Evolutionary conservation across 208 protist species (phyloP), one percentile per base, ranked within the genome.

Genomic region (Acanthamoeba triangularis): DNA sequence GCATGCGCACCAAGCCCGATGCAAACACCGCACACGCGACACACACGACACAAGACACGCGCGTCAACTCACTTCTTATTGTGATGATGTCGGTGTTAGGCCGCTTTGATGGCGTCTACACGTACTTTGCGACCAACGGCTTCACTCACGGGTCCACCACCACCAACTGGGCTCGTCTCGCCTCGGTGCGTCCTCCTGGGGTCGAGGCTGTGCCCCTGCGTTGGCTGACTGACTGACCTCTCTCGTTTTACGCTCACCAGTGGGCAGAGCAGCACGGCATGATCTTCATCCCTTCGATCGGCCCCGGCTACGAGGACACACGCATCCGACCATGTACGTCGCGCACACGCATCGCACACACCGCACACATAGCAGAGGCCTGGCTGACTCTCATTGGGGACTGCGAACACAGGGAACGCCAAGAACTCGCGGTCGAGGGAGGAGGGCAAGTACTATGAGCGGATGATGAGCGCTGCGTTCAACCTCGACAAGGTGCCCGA

Each of bases 101-200:
- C 6, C 80, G 90, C 30, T 98, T 98, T 96, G 97, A 98, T 72
- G 97, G 97, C 25, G 65, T 97, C 65, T 98, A 98, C 95, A 97
- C 97, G 11, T 98, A 98, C 93, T 98, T 98, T 95, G 97, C 96
- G 13, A 54, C 95, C 23, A 87, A 96, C 69, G 93, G 95, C 74
- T 97, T 98, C 93, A 97, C 97, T 5, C 5, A 96, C 20, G 97
- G 96, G 23, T 96, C 94, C 23, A 95, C 78, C 37, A 35, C 30
- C 16, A 18, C 23, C 11, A 95, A 97, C n/a, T 98, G 97, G 97
- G 20, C 52, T 16, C 23, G 35, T n/a, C 72, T 98, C 28, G 25
- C 90, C 52, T 28, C 18, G 74, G 74, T 82, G 18, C 74, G 20
- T 1, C 74, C 25, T 20, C 33, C 11, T 3, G 3, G 18, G 65